A percentile compares a stretch with the other conserved stretches of the same genome.
Evolutionary conservation across 2,329 filamentous ascomycete species (phyloP).

Genomic region (Mycogone perniciosa): DNA sequence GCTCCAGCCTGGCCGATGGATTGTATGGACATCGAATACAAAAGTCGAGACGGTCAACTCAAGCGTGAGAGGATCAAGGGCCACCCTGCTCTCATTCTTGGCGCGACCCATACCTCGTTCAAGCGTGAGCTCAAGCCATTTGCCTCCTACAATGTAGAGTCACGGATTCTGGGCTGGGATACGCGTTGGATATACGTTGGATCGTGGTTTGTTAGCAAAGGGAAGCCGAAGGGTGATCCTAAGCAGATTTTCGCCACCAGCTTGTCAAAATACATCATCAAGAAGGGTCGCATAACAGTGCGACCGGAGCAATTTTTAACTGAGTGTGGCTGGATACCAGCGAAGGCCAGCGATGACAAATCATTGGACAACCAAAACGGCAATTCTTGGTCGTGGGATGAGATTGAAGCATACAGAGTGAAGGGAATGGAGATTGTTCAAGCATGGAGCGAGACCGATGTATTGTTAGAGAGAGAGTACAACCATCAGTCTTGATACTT

Average conservation of each 20-base stretch:
- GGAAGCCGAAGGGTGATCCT: background rate
- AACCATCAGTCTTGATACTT: too few relatives aligned
- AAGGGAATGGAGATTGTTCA: slow-evolving; percentile 3
- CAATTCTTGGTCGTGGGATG: slow-evolving; percentile 3
- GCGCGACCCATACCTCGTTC: slow-evolving; percentile 9
- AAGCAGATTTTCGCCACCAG: background rate
- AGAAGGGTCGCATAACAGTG: too few relatives aligned
- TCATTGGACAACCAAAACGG: background rate
- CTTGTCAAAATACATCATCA: too few relatives aligned
- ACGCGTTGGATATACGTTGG: slow-evolving; percentile 10
- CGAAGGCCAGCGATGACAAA: background rate
- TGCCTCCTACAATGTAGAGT: slow-evolving; percentile 3
- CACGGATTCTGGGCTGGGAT: slow-evolving; percentile 7
- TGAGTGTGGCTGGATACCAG: background rate
- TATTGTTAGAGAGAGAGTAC: background rate
- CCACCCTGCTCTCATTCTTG: slow-evolving; percentile 4
- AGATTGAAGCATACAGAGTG: slow-evolving; percentile 1
- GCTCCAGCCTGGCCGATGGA: slow-evolving; percentile 6
- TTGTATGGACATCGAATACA: slow-evolving; percentile 4
- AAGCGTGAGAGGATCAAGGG: slow-evolving; percentile 3
- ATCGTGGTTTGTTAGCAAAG: slow-evolving; percentile 8
- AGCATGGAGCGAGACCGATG: slow-evolving; percentile 4
- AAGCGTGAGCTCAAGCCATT: background rate
- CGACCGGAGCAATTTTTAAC: too few relatives aligned
- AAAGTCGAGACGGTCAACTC: background rate